Evolutionary conservation across 2,329 filamentous ascomycete genomes (phyloP).

Genomic region (Huntiella omanensis): DNA sequence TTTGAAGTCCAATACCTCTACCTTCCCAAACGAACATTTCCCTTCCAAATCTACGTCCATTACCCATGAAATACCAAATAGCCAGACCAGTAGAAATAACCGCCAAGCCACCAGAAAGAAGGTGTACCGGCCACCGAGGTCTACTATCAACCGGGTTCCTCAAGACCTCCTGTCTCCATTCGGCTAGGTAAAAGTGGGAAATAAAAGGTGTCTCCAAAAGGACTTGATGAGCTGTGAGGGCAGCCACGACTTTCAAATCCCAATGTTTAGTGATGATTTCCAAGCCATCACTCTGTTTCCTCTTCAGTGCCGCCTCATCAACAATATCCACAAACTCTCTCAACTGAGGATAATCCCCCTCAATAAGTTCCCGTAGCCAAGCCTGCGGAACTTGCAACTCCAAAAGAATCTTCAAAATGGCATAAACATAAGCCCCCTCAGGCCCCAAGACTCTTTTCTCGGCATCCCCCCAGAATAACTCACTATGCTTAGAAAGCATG

Average conservation of each 20-base stretch:
- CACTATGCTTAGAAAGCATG: slow-evolving; percentile 21
- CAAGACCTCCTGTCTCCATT: slow-evolving; percentile 17
- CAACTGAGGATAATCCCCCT: slow-evolving; percentile 15
- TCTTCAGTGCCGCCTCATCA: not conserved
- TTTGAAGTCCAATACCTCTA: too few species aligned
- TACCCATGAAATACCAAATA: too few species aligned
- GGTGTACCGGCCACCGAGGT: slow-evolving; percentile 10
- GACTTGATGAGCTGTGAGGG: slow-evolving; percentile 17
- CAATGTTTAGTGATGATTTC: not conserved
- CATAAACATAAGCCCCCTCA: slow-evolving; percentile 64
- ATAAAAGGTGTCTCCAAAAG: slow-evolving; percentile 18
- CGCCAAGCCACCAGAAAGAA: slow-evolving; percentile 16
- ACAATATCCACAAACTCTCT: slow-evolving; percentile 8
- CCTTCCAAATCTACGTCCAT: too few species aligned
- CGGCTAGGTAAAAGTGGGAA: slow-evolving; percentile 15
- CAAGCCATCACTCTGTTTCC: not conserved
- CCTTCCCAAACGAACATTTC: too few species aligned
- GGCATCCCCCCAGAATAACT: slow-evolving; percentile 11
- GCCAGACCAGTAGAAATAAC: too few species aligned
- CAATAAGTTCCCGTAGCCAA: slow-evolving; percentile 20
- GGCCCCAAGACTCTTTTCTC: slow-evolving; percentile 14
- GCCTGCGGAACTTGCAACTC: slow-evolving; percentile 27
- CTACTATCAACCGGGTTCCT: not conserved
- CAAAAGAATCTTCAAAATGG: slow-evolving; percentile 59
- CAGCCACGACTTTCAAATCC: slow-evolving; percentile 14